Conservation (phyloP, 129 eudicot species). For the Artemisia argyi region DNA sequence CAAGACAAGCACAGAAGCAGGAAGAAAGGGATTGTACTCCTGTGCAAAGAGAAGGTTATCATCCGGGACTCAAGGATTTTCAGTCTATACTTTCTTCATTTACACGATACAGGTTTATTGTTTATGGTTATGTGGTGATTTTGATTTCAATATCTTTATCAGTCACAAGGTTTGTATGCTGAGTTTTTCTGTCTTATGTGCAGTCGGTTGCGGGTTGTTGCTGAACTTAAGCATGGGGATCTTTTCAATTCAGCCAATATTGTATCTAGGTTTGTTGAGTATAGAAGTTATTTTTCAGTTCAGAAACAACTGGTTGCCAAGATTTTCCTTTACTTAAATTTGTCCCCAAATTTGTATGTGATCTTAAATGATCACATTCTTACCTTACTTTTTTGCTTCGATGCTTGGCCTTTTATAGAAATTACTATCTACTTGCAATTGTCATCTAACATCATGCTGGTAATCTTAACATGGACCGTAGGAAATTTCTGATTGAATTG, state of each 20-base stretch:
- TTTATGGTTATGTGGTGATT: neutral
- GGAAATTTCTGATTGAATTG: no score
- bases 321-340: neutral
- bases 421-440: neutral
- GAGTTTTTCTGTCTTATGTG: constrained; percentile 6
- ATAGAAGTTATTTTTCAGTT: neutral
- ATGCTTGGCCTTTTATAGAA: neutral
- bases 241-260: constrained; percentile 87
- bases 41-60: constrained; percentile 52
- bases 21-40: constrained; percentile 38
- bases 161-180: neutral
- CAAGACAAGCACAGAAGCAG: constrained; percentile 44
- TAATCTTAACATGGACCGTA: neutral
- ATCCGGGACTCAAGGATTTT: constrained; percentile 76
- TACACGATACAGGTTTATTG: constrained; percentile 75
- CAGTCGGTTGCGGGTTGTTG: constrained; percentile 82
- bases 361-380: no score
- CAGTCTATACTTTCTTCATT: constrained; percentile 78
- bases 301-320: constrained; percentile 10
- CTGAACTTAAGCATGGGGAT: constrained; percentile 89
- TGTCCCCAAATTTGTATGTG: neutral
- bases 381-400: neutral
- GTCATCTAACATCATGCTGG: neutral
- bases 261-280: constrained; percentile 73
- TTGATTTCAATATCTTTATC: neutral